Conservation (phyloP, 208 protist species). For the Leptomonas seymouri region DNA sequence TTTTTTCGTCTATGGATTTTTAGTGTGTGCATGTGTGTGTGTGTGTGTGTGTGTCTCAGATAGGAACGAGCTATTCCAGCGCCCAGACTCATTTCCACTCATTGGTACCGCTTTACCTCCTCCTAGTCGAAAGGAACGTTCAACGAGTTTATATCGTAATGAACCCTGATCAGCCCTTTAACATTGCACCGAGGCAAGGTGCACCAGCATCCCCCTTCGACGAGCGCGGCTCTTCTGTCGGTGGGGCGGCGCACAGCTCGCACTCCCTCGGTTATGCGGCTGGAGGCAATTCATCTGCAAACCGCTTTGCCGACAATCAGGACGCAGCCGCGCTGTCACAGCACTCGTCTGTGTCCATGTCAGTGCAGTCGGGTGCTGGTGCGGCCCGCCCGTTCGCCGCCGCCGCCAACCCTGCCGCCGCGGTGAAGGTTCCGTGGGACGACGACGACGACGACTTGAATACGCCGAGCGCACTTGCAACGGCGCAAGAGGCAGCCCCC, state of each 20-base stretch:
- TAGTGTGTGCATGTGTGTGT: too few species aligned
- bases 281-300: slow-evolving; percentile 1
- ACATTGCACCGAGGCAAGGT: slow-evolving; percentile 14
- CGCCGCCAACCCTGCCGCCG: too few species aligned
- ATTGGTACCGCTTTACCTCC: too few species aligned
- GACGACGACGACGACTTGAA: slow-evolving; percentile 32
- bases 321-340: neutral
- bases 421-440: slow-evolving; percentile 35
- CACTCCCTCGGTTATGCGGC: slow-evolving; percentile 1
- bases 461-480: slow-evolving; percentile 7
- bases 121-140: neutral
- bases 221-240: slow-evolving; percentile 15
- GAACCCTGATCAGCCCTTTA: slow-evolving; percentile 14
- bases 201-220: slow-evolving; percentile 20
- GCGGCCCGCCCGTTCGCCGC: neutral
- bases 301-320: neutral
- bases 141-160: neutral
- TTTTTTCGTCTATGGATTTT: too few species aligned
- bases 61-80: too few species aligned
- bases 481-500: neutral
- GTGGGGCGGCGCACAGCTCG: neutral
- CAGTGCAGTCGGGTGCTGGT: neutral
- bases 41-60: too few species aligned
- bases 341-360: slow-evolving; percentile 6
- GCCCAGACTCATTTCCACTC: too few species aligned